Evolutionary conservation across 345 rosid species (phyloP), one percentile per base, ranked within the genome.

Genomic region (Kandelia obovata): DNA sequence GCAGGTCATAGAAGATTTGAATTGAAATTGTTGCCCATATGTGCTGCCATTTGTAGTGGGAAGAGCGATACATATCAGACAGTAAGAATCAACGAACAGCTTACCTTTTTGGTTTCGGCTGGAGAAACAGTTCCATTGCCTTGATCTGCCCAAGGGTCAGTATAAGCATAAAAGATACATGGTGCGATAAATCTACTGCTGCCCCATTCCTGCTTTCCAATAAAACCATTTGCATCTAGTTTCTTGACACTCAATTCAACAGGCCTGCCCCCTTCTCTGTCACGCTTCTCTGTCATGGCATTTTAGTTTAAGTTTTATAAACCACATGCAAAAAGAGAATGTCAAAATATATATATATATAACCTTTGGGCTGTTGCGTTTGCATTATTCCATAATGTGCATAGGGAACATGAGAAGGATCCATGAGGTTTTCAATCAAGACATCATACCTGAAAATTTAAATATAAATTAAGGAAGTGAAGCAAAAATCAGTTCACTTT

Each of bases 331-430:
- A 25, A 62, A 13, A 53, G 46, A 62, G 23, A 34, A 21, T 5
- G 23, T n/a, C 57, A 20, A 4, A 0, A 21, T 21, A 21, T 21
- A 21, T 21, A 21, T 21, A 21, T 21, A 21, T 21, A 21, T 21
- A 66, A 62, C 89, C 83, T 75, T 78, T 81, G 4, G 83, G 87
- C 62, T 64, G 65, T 51, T 43, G 62, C 37, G 73, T 71, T 75
- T 57, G 71, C 96, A 89, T 82, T 64, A 93, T 55, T 72, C 97
- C 89, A 69, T 87, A 81, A 77, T 90, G 98, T 53, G 98, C 96
- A 77, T 89, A 90, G 13, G 93, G 98, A 73, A 90, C 96, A 79
- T 93, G 98, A 75, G 96, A 88, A 55, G 96, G 98, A 79, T 93
- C 97, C 97, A 90, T 89, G 46, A 90, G 86, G 65, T 93, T 93